Percentiles rank a stretch among this genome's conserved stretches.
Conservation (phyloP, 768 basidiomycete species). For the Boletus subparvulus region DNA sequence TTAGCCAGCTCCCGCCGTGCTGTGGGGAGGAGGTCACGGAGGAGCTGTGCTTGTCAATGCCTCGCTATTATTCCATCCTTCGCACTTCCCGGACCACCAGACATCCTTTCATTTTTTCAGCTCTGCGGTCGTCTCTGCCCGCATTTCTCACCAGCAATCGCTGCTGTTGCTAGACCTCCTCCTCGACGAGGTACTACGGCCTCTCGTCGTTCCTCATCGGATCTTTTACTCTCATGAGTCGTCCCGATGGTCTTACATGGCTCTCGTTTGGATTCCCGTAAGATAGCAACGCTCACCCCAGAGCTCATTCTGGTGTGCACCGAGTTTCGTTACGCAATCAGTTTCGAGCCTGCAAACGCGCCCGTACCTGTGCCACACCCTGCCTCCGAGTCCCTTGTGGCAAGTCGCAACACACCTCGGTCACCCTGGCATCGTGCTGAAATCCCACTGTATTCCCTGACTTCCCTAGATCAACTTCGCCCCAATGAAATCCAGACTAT, state of each 20-base stretch:
- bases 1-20: too few relatives aligned
- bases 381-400: background rate
- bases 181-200: background rate
- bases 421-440: background rate
- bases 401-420: too few relatives aligned
- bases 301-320: too few relatives aligned
- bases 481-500: background rate
- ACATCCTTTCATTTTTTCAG: background rate
- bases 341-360: background rate
- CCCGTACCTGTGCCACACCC: too few relatives aligned
- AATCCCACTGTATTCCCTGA: background rate
- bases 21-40: too few relatives aligned
- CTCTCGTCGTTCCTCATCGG: background rate
- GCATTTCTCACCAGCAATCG: conserved; percentile 3
- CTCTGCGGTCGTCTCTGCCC: background rate
- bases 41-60: background rate
- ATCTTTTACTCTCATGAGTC: background rate
- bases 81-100: background rate
- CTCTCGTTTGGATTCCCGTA: background rate
- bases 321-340: background rate
- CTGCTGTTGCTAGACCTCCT: background rate
- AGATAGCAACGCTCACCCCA: background rate
- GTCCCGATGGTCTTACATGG: too few relatives aligned
- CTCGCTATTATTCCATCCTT: conserved; percentile 1
- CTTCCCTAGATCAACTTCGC: conserved; percentile 8